Evolutionary conservation across 2,329 filamentous ascomycete genomes (phyloP).

Genomic region (Kalmusia sp.): DNA sequence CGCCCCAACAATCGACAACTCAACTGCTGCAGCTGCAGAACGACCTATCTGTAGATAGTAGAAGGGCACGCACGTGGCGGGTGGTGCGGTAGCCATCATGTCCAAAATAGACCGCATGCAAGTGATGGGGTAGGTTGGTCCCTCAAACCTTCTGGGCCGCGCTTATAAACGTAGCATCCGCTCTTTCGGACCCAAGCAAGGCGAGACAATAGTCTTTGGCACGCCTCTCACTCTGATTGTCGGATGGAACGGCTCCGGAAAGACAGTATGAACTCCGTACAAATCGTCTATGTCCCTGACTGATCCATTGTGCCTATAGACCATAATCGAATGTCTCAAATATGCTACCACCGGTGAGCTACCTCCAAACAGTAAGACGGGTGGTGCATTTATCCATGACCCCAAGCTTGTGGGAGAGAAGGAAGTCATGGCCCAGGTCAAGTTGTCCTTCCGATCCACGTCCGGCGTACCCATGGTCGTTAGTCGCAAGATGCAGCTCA

Average conservation of each 20-base stretch:
- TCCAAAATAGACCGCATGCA: constrained; percentile 87
- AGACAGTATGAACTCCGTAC: constrained; percentile 66
- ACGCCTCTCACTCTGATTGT: constrained; percentile 95
- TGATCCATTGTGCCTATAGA: constrained; percentile 53
- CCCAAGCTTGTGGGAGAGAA: constrained; percentile 91
- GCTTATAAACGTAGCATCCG: constrained; percentile 64
- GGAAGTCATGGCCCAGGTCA: constrained; percentile 89
- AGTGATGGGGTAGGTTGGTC: constrained; percentile 70
- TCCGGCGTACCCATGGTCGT: constrained; percentile 81
- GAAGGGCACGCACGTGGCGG: neutral
- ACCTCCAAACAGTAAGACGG: constrained; percentile 85
- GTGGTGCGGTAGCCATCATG: constrained; percentile 6
- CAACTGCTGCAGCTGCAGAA: neutral
- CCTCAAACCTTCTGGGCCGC: constrained; percentile 1
- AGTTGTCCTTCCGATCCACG: constrained; percentile 82
- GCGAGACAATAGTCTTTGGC: constrained; percentile 85
- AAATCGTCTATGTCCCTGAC: constrained; percentile 9
- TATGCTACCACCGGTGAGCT: constrained; percentile 96
- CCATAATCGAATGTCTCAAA: constrained; percentile 98
- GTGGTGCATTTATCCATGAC: constrained; percentile 94
- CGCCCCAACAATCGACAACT: neutral
- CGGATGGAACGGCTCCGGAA: constrained; percentile 95
- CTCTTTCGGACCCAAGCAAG: constrained; percentile 79
- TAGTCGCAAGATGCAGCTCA: constrained; percentile 83
- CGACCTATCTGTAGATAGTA: neutral